Conservation (phyloP, 352 stramenopile species). For the Globisporangium carolinianum region DNA sequence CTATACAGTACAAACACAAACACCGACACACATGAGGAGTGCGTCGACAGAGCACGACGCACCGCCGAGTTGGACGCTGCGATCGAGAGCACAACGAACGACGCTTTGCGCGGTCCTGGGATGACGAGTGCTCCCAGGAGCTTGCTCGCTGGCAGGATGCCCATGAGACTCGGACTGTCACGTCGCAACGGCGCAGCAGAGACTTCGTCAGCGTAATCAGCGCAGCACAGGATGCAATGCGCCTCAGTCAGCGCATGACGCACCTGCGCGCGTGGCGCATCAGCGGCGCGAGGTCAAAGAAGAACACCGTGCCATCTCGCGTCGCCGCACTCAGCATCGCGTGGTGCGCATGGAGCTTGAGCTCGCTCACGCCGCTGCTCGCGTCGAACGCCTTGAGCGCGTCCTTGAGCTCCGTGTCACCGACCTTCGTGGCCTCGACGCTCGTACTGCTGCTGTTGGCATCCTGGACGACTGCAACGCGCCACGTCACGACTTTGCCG, state of each 20-base stretch:
- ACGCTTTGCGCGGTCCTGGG: slow-evolving; percentile 32
- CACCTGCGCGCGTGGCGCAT: slow-evolving; percentile 48
- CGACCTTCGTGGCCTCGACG: slow-evolving; percentile 47
- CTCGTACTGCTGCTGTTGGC: slow-evolving; percentile 8
- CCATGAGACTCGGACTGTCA: slow-evolving; percentile 24
- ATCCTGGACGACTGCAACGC: slow-evolving; percentile 22
- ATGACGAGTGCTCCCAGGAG: slow-evolving; percentile 37
- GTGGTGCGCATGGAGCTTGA: slow-evolving; percentile 59
- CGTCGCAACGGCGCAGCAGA: neutral
- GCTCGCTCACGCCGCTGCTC: slow-evolving; percentile 44
- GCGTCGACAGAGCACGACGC: neutral
- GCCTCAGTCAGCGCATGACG: neutral
- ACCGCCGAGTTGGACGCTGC: slow-evolving; percentile 31
- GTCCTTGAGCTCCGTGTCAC: slow-evolving; percentile 56
- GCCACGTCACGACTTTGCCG: slow-evolving; percentile 51
- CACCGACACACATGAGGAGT: neutral
- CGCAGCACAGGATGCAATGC: no score
- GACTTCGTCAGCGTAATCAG: neutral
- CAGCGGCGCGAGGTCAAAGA: slow-evolving; percentile 54
- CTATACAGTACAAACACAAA: no score
- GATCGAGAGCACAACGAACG: slow-evolving; percentile 40
- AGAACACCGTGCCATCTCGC: slow-evolving; percentile 63
- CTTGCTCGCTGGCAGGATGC: slow-evolving; percentile 45
- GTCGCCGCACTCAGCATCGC: slow-evolving; percentile 42
- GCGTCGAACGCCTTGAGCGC: slow-evolving; percentile 48